Evolutionary conservation across 176 grass and related monocot species (phyloP), one percentile per base, ranked within the genome.

Genomic region (Saccharum officinarum): DNA sequence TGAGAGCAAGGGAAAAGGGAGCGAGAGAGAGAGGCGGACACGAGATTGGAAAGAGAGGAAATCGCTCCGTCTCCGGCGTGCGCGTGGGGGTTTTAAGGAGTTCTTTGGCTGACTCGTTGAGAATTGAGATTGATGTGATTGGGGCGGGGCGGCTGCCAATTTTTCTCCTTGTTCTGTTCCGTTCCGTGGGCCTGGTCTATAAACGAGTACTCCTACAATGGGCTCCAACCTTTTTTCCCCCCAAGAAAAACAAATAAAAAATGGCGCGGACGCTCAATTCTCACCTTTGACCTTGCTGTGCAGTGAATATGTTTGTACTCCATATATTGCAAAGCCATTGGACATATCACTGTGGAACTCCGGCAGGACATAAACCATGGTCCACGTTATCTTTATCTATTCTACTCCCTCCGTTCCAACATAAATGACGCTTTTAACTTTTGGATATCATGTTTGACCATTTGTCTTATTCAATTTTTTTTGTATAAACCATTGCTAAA

Each of bases 11-110:
- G 37, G 36, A 36, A 36, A 49, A 55, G 23, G n/a, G 8, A n/a
- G n/a, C n/a, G 7, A 0, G 26, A 34, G 15, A 10, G 10, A 28
- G 4, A 14, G 60, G 10, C 22, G 59, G 4, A 10, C 22, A 60
- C 20, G 57, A 60, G 22, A 23, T 60, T 14, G 36, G 47, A 31
- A 57, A 17, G 8, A 12, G 5, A 31, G 42, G 15, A 38, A 3
- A 17, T 57, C 55, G 15, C 6, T 40, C 1, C 0, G 11, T 5
- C 64, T 11, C 41, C 67, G 73, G 42, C 73, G 73, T 20, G 26
- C 65, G 38, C 65, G 73, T 75, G 25, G 80, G 80, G 75, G 6
- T 90, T 91, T 67, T 45, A 79, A 61, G 16, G 59, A 75, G 60
- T 74, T 15, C 33, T 18, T 18, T 4, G 3, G 44, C 71, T 73